These are phyloP conservation scores for Aspergillus alliaceus DNA, from an alignment of 2,329 filamentous ascomycete species.

Conservation along the genomic window DNA sequence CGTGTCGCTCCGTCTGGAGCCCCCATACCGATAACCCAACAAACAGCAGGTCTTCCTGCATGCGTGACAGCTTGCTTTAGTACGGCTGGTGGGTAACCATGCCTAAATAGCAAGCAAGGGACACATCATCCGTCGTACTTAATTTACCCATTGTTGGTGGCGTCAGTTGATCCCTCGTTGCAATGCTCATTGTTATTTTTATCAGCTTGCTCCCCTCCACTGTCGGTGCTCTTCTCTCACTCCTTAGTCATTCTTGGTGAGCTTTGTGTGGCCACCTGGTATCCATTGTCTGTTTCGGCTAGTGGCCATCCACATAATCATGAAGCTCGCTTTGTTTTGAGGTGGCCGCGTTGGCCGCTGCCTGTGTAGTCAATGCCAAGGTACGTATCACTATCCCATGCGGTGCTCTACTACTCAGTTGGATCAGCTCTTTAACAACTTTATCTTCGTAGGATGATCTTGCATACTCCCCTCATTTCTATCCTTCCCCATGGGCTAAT, in stretches of 20 bases:
- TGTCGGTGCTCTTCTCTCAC: not conserved
- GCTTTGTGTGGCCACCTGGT: too few species aligned
- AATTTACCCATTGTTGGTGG: not conserved
- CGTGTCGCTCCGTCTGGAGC: not conserved
- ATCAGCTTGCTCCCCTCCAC: not conserved
- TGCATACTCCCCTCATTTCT: constrained; percentile 62
- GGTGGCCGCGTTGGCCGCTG: constrained; percentile 30
- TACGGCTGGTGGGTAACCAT: not conserved
- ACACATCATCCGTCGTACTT: not conserved
- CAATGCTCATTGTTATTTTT: constrained; percentile 3
- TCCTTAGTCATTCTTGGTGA: not conserved
- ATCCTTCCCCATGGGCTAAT: constrained; percentile 85
- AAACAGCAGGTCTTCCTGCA: constrained; percentile 1
- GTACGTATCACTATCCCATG: constrained; percentile 20
- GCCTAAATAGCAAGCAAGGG: not conserved
- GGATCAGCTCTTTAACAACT: not conserved
- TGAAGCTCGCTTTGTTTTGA: constrained; percentile 39
- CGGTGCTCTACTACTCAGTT: not conserved
- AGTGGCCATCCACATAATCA: constrained; percentile 18
- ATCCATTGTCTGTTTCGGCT: not conserved
- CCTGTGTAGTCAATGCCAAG: constrained; percentile 33
- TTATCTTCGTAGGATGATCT: constrained; percentile 22
- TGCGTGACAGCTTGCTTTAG: not conserved
- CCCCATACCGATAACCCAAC: not conserved
- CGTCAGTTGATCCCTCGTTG: constrained; percentile 1